These are phyloP conservation scores for Ceratobasidium sp. DNA, from an alignment of 1,284 basidiomycete species.

Conservation along the genomic window DNA sequence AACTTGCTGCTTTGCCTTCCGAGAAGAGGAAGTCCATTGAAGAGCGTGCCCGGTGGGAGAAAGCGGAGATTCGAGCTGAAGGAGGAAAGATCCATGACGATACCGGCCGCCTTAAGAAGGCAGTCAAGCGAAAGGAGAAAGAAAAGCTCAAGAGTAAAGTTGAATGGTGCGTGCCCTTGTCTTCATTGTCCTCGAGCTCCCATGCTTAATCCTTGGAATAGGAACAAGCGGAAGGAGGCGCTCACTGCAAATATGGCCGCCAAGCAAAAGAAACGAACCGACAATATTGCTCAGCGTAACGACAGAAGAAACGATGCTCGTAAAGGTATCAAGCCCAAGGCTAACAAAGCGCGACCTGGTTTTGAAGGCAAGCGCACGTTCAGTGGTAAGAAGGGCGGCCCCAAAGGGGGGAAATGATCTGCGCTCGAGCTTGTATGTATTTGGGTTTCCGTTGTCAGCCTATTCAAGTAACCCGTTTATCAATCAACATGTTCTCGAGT, in stretches of 20 bases:
- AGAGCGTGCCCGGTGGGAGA: slow-evolving; percentile 87
- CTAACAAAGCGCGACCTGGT: slow-evolving; percentile 79
- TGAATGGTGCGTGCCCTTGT: slow-evolving; percentile 73
- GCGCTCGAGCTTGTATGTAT: neutral
- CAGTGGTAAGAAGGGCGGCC: slow-evolving; percentile 60
- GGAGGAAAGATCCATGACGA: slow-evolving; percentile 92
- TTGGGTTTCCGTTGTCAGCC: neutral
- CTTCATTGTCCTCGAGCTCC: neutral
- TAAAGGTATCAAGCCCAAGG: slow-evolving; percentile 69
- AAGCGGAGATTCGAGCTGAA: slow-evolving; percentile 84
- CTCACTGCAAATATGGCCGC: slow-evolving; percentile 79
- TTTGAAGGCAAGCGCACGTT: slow-evolving; percentile 82
- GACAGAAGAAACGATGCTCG: slow-evolving; percentile 84
- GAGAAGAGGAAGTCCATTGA: slow-evolving; percentile 83
- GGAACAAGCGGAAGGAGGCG: slow-evolving; percentile 88
- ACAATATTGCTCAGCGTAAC: slow-evolving; percentile 87
- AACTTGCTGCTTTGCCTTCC: slow-evolving; percentile 77
- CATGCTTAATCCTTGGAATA: slow-evolving; percentile 55
- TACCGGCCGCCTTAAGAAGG: slow-evolving; percentile 86
- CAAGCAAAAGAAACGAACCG: slow-evolving; percentile 87
- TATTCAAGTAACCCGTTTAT: neutral
- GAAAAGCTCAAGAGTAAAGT: slow-evolving; percentile 86
- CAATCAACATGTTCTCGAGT: neutral
- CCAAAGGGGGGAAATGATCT: slow-evolving; percentile 2
- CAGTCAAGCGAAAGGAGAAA: slow-evolving; percentile 90